phyloP scores from a whole-genome alignment of 2,329 filamentous ascomycete genomes.

The Apiospora koreana region DNA sequence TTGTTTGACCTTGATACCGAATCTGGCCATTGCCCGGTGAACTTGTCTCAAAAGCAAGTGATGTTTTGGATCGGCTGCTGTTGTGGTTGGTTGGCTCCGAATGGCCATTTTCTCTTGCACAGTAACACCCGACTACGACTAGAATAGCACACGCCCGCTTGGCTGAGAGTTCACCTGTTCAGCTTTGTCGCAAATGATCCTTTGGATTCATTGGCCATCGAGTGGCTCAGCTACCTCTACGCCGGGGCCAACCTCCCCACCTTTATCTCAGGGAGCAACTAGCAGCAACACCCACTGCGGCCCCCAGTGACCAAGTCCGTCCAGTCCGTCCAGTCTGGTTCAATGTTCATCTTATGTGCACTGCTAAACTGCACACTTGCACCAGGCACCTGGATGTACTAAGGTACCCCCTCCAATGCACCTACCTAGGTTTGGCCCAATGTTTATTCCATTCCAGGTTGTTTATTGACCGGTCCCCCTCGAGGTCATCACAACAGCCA shows the following conservation, averaged over 20 bases:
- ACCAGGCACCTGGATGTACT: too few relatives aligned
- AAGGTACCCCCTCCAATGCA: background rate
- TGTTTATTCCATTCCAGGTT: constrained; percentile 9
- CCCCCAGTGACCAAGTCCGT: background rate
- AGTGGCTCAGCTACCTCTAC: background rate
- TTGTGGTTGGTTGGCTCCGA: background rate
- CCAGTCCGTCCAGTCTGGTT: too few relatives aligned
- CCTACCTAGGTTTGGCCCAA: background rate
- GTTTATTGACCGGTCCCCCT: constrained; percentile 6
- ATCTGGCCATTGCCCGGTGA: background rate
- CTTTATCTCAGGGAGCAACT: constrained; percentile 1
- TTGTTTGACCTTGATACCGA: background rate
- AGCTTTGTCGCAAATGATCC: background rate
- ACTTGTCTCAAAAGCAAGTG: background rate
- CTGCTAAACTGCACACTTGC: too few relatives aligned
- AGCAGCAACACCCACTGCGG: constrained; percentile 4
- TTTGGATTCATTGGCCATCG: background rate
- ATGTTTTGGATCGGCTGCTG: background rate
- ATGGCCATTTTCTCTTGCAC: background rate
- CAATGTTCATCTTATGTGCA: background rate
- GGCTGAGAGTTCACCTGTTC: constrained; percentile 1
- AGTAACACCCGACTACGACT: background rate
- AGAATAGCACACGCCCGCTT: background rate
- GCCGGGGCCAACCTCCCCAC: background rate
- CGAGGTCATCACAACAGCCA: constrained; percentile 8